Conservation (phyloP, 2,329 filamentous ascomycete genomes). For the Arthrobotrys megalospora region DNA sequence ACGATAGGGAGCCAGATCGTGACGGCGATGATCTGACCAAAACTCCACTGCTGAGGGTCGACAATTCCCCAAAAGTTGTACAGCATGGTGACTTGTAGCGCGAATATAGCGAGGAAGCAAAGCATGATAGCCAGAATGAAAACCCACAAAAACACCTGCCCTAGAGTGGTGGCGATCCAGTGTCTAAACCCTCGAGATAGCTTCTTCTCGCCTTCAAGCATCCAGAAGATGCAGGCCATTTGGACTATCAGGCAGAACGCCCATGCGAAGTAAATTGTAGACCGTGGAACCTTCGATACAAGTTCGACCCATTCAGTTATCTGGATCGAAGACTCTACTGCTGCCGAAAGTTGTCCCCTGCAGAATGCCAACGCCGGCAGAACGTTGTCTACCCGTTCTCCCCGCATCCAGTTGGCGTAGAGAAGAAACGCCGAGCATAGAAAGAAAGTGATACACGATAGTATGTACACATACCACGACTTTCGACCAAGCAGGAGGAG, state of each 20-base stretch:
- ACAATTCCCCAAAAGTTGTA: conserved; percentile 59
- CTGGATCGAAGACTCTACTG: conserved; percentile 9
- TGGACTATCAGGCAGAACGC: conserved; percentile 44
- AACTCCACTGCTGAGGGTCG: conserved; percentile 43
- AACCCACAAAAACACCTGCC: conserved; percentile 40
- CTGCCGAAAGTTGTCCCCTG: conserved; percentile 10
- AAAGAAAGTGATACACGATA: conserved; percentile 49
- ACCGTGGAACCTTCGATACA: conserved; percentile 37
- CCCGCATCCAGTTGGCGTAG: conserved; percentile 45
- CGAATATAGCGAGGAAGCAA: conserved; percentile 54
- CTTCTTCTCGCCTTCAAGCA: conserved; percentile 54
- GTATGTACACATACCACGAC: conserved; percentile 58
- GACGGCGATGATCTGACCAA: conserved; percentile 59
- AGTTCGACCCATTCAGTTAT: conserved; percentile 49
- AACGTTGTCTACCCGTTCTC: conserved; percentile 38
- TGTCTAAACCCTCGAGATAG: conserved; percentile 7
- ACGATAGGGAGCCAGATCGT: conserved; percentile 54
- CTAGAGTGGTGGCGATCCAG: conserved; percentile 15
- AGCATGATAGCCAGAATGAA: conserved; percentile 30
- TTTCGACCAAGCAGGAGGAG: conserved; percentile 55
- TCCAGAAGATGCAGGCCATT: conserved; percentile 50
- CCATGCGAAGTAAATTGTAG: conserved; percentile 44
- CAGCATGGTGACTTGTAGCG: conserved; percentile 50
- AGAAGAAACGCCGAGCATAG: conserved; percentile 54
- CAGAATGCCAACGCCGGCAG: conserved; percentile 46